Percentiles rank a stretch among this genome's conserved stretches.
These are phyloP conservation scores for Cenchrus purpureus DNA, from an alignment of 176 grass and related monocot genomes.

Conservation along the genomic window DNA sequence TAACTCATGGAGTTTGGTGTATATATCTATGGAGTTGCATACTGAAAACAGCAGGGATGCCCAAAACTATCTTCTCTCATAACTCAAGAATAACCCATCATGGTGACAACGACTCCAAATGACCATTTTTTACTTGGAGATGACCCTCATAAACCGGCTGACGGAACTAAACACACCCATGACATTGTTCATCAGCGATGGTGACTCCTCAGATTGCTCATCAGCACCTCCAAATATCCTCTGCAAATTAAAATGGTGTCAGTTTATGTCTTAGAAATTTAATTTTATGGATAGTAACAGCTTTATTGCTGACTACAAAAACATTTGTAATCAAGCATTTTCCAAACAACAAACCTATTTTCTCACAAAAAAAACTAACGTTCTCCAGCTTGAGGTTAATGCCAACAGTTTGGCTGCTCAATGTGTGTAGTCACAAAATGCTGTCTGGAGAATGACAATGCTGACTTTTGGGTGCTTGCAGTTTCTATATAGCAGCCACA, in stretches of 20 bases:
- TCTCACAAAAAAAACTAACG: no score
- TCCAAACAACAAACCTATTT: background rate
- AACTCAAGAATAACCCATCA: background rate
- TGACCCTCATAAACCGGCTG: constrained; percentile 78
- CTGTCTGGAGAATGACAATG: background rate
- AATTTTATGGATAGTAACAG: background rate
- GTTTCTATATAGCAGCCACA: background rate
- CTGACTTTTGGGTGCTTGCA: background rate
- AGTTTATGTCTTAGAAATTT: background rate
- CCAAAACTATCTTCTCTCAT: background rate
- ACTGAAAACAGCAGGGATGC: background rate
- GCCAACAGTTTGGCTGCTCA: constrained; percentile 8
- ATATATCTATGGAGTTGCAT: background rate
- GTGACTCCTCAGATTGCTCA: constrained; percentile 61
- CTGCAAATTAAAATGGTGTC: constrained; percentile 36
- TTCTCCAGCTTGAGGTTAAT: background rate
- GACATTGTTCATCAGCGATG: constrained; percentile 77
- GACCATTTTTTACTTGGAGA: constrained; percentile 61
- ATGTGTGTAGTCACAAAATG: background rate
- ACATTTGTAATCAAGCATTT: constrained; percentile 14
- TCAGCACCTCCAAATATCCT: constrained; percentile 69
- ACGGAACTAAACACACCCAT: constrained; percentile 73
- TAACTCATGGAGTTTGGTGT: no score
- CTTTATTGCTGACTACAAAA: background rate
- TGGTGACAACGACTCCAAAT: background rate